Evolutionary conservation across 306 rosid species (phyloP).

Genomic region (Benincasa hispida): DNA sequence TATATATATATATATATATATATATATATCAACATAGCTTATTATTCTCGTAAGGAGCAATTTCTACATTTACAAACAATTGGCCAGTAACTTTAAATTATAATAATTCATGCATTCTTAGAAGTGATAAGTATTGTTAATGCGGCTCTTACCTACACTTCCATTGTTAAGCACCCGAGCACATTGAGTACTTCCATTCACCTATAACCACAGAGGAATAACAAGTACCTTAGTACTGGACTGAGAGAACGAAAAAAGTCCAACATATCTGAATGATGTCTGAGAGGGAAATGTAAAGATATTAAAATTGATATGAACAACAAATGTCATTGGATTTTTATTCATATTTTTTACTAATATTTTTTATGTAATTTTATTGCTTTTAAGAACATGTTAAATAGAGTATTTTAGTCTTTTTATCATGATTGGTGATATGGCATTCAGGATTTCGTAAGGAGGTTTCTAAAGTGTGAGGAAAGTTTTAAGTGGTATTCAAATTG

Average conservation of each 20-base stretch:
- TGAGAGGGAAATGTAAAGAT: background rate
- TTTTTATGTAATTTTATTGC: background rate
- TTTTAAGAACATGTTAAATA: too few relatives aligned
- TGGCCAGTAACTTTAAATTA: background rate
- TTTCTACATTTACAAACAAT: background rate
- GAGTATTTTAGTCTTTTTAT: too few relatives aligned
- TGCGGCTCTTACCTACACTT: slow-evolving; percentile 28
- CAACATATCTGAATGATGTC: background rate
- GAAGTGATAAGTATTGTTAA: background rate
- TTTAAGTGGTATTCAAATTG: too few relatives aligned
- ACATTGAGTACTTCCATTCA: slow-evolving; percentile 23
- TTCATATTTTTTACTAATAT: too few relatives aligned
- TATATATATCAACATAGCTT: background rate
- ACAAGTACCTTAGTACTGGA: slow-evolving; percentile 11
- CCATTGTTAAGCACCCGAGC: slow-evolving; percentile 35
- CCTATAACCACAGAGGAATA: slow-evolving; percentile 33
- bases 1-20: background rate
- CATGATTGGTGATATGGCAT: too few relatives aligned
- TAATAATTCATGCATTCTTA: background rate
- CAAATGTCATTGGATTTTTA: too few relatives aligned
- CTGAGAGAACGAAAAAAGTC: background rate
- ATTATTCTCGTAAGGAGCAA: background rate
- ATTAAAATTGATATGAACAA: background rate
- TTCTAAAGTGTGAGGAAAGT: too few relatives aligned
- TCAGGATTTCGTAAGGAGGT: too few relatives aligned